Conservation (phyloP, 148 eudicot species). For the Amaranthus hypochondriacus region DNA sequence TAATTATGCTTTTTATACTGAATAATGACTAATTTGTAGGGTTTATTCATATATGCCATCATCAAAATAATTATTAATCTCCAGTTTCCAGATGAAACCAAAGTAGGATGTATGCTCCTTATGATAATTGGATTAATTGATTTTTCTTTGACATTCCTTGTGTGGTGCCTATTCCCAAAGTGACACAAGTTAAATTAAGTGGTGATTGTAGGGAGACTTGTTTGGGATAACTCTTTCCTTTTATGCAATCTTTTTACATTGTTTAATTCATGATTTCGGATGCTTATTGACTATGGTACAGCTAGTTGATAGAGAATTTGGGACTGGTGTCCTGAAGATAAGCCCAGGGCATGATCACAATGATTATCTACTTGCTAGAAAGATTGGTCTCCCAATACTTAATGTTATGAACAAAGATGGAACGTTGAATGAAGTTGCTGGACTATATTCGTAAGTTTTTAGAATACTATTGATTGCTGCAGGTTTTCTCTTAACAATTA, state of each 20-base stretch:
- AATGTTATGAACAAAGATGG: conserved; percentile 97
- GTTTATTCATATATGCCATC: not conserved
- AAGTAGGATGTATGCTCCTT: not conserved
- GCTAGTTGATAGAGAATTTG: conserved; percentile 93
- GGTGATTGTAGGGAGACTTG: not conserved
- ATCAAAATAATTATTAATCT: not conserved
- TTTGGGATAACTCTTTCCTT: not conserved
- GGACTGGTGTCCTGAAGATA: conserved; percentile 95
- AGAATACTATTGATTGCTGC: not conserved
- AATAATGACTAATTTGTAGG: not conserved
- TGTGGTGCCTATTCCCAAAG: not conserved
- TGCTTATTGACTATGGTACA: conserved; percentile 27
- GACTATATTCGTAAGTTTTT: conserved; percentile 58
- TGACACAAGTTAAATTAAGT: not conserved
- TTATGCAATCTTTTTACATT: conserved; percentile 5
- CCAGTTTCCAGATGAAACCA: no score
- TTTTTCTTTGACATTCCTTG: not conserved
- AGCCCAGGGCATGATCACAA: conserved; percentile 99
- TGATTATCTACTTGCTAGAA: conserved; percentile 92
- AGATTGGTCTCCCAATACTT: conserved; percentile 92
- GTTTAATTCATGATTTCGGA: not conserved
- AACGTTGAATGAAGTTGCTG: conserved; percentile 90
- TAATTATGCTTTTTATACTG: not conserved
- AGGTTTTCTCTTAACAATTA: conserved; percentile 3
- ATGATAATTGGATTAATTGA: not conserved